Percentiles rank a stretch among this genome's conserved stretches.
These are phyloP conservation scores for Begonia fuchsioides DNA, from an alignment of 306 rosid species.

Conservation along the genomic window DNA sequence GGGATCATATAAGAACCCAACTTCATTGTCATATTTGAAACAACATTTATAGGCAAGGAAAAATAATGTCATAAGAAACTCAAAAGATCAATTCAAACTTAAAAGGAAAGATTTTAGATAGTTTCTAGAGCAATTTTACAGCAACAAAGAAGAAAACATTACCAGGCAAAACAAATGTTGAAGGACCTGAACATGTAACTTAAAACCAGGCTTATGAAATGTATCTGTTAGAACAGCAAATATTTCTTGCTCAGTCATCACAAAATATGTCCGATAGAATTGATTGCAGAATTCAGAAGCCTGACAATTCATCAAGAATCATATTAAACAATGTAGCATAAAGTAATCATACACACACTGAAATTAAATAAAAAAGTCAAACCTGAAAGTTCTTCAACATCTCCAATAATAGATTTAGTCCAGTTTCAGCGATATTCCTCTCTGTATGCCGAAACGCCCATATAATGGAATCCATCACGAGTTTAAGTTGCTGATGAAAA, in stretches of 20 bases:
- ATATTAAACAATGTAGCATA: no score
- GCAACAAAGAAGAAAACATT: conserved; percentile 1
- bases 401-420: conserved; percentile 63
- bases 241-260: conserved; percentile 81
- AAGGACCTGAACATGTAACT: conserved; percentile 92
- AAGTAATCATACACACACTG: no score
- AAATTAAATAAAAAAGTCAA: conserved; percentile 4
- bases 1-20: no score
- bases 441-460: conserved; percentile 99
- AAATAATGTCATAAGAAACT: no score
- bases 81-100: no score
- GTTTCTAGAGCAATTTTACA: no score
- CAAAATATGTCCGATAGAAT: conserved; percentile 63
- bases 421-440: conserved; percentile 94
- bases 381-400: conserved; percentile 93
- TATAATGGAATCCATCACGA: conserved; percentile 92
- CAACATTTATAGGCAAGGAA: no score
- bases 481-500: conserved; percentile 75
- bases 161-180: conserved; percentile 95
- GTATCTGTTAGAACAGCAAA: conserved; percentile 93
- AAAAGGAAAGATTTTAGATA: no score
- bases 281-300: conserved; percentile 88
- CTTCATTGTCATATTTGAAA: no score
- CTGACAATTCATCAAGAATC: conserved; percentile 21
- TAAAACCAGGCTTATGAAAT: conserved; percentile 96